Evolutionary conservation across 2,329 filamentous ascomycete species (phyloP), one percentile per base, ranked within the genome.

Genomic region (Sordariomycetes sp.): DNA sequence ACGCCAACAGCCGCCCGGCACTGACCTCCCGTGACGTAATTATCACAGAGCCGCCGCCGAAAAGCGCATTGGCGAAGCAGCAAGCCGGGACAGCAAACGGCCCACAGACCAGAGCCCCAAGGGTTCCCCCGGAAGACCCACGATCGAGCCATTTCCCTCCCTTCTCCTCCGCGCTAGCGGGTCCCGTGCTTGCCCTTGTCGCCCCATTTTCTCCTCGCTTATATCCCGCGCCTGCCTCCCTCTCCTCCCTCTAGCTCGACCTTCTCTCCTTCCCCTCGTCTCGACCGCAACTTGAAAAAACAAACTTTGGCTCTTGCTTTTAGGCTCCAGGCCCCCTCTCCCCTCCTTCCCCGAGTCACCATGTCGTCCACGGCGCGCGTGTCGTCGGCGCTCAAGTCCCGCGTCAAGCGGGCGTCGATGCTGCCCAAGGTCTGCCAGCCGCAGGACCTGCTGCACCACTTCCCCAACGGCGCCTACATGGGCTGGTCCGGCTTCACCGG

Each of bases 401-500:
- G 90, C 65, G 79, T 94, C 62, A 78, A 85, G 65, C 82, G 89
- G 63, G 86, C 90, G 24, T 88, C 87, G 50, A 85, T 93, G 72
- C 79, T 95, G 59, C 86, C 85, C 66, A 95, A 93, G 79, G 77
- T 96, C 60, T 85, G 86, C 65, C 85, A 85, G 65, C 83, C 90
- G 43, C 83, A 94, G 71, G 90, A 95, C 70, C 73, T 95, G 62
- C 79, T 96, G 60, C 79, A 88, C 62, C 80, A 89, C 64, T 96
- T 96, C 67, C 90, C 90, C 63, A 83, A 94, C 77, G 86, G 86
- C 68, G 74, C 88, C n/a, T 94, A 94, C 72, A 83, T 96, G 66
- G 91, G 90, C 67, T 96, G 90, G 90, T 90, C 86, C 62, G 90
- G 90, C 40, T 96, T 96, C 73, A 96, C 90, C 14, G 90, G 90